Percentiles rank a stretch among this genome's conserved stretches.
These are phyloP conservation scores for Wilcoxina mikolae DNA, from an alignment of 495 filamentous ascomycete species.

Conservation along the genomic window DNA sequence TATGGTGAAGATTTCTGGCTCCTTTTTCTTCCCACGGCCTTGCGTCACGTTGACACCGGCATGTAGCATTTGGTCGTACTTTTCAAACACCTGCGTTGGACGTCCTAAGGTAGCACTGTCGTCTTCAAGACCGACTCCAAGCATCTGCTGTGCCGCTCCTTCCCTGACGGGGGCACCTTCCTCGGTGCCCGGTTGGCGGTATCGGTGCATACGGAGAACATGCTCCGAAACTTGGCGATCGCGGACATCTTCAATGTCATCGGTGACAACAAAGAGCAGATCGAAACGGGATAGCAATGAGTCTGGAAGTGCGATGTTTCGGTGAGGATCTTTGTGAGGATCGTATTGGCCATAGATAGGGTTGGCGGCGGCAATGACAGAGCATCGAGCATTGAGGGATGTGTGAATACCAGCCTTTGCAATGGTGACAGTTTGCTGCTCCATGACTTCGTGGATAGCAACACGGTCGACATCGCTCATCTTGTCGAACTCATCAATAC, in stretches of 20 bases:
- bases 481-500: constrained; percentile 99
- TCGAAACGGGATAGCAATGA: constrained; percentile 98
- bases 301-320: constrained; percentile 95
- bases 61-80: constrained; percentile 91
- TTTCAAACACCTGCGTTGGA: constrained; percentile 85
- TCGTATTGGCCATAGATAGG: constrained; percentile 98
- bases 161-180: constrained; percentile 93
- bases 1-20: constrained; percentile 88
- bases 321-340: constrained; percentile 93
- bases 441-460: constrained; percentile 99
- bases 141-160: constrained; percentile 59
- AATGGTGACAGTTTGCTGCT: constrained; percentile 98
- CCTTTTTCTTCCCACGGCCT: constrained; percentile 50
- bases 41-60: constrained; percentile 67
- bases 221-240: constrained; percentile 92
- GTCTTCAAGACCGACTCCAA: constrained; percentile 79
- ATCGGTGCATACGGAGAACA: constrained; percentile 93
- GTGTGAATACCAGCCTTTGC: constrained; percentile 98
- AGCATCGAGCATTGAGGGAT: constrained; percentile 90
- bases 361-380: constrained; percentile 92
- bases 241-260: constrained; percentile 86
- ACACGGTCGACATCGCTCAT: constrained; percentile 98
- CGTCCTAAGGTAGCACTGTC: constrained; percentile 46
- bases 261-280: constrained; percentile 92
- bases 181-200: constrained; percentile 84